A percentile compares a stretch with the other conserved stretches of the same genome.
phyloP scores from a whole-genome alignment of 495 filamentous ascomycete genomes.

The Patellaria atrata region DNA sequence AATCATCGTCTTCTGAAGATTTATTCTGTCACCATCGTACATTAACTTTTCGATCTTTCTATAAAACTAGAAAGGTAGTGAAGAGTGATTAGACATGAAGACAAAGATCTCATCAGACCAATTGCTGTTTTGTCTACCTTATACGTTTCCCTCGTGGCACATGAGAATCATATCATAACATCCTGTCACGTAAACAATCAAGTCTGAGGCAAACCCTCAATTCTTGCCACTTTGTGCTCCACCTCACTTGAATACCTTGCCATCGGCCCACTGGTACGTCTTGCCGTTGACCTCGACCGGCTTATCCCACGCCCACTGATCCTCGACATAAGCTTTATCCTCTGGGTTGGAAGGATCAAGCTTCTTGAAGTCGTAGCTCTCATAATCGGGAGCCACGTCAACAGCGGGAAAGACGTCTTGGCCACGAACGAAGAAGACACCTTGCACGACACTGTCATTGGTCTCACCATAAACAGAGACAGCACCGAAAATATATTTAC shows the following conservation, averaged over 20 bases:
- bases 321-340: conserved; percentile 71
- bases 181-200: too few species aligned
- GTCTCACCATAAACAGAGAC: conserved; percentile 75
- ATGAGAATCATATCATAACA: too few species aligned
- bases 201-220: neutral
- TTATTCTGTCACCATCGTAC: too few species aligned
- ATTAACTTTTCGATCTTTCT: too few species aligned
- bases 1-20: too few species aligned
- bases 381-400: conserved; percentile 90
- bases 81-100: too few species aligned
- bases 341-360: conserved; percentile 73
- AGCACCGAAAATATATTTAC: conserved; percentile 95
- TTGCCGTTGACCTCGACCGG: conserved; percentile 65
- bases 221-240: too few species aligned
- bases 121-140: too few species aligned
- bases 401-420: conserved; percentile 78
- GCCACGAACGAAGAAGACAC: conserved; percentile 88
- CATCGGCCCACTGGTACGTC: conserved; percentile 62
- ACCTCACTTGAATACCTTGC: conserved; percentile 99
- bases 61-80: too few species aligned
- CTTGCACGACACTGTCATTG: conserved; percentile 77
- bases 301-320: conserved; percentile 83
- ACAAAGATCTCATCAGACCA: too few species aligned
- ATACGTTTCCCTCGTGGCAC: too few species aligned
- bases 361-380: conserved; percentile 92